phyloP scores from a whole-genome alignment of 2,329 filamentous ascomycete species.

The Tolypocladium amazonense region DNA sequence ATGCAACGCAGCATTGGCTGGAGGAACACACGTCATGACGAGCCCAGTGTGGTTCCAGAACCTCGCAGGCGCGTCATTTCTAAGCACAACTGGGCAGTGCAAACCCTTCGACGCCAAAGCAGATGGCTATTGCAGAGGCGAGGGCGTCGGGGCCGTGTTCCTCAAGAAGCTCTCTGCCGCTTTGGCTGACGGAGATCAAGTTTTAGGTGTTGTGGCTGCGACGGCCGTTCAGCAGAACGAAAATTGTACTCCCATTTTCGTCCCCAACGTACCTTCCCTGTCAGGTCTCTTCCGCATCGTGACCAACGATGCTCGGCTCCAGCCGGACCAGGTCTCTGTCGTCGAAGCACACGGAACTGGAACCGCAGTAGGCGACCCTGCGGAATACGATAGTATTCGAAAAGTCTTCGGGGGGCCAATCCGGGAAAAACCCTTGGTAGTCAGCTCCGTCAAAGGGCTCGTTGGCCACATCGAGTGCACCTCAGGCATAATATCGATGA shows the following conservation, averaged over 20 bases:
- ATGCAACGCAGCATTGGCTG: constrained; percentile 21
- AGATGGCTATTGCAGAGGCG: constrained; percentile 42
- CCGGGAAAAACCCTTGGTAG: constrained; percentile 1
- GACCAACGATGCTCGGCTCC: constrained; percentile 15
- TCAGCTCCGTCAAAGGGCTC: constrained; percentile 14
- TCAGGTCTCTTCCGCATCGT: constrained; percentile 10
- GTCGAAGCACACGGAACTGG: constrained; percentile 42
- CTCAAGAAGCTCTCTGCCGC: constrained; percentile 38
- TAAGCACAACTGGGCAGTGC: constrained; percentile 19
- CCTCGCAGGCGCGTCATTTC: constrained; percentile 12
- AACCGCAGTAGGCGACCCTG: constrained; percentile 40
- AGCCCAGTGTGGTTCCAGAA: constrained; percentile 12
- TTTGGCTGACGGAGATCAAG: constrained; percentile 32
- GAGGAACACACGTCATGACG: constrained; percentile 28
- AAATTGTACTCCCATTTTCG: constrained; percentile 31
- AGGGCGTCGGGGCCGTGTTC: constrained; percentile 32
- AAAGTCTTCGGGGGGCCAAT: constrained; percentile 6
- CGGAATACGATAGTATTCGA: constrained; percentile 21
- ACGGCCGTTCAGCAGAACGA: constrained; percentile 31
- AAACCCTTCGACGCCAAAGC: constrained; percentile 24
- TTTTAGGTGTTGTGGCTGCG: constrained; percentile 27
- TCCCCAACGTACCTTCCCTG: constrained; percentile 12
- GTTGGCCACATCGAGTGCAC: constrained; percentile 15
- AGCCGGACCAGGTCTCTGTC: constrained; percentile 7
- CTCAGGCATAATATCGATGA: constrained; percentile 33